Evolutionary conservation across 148 eudicot genomes (phyloP).

Genomic region (Silene latifolia): DNA sequence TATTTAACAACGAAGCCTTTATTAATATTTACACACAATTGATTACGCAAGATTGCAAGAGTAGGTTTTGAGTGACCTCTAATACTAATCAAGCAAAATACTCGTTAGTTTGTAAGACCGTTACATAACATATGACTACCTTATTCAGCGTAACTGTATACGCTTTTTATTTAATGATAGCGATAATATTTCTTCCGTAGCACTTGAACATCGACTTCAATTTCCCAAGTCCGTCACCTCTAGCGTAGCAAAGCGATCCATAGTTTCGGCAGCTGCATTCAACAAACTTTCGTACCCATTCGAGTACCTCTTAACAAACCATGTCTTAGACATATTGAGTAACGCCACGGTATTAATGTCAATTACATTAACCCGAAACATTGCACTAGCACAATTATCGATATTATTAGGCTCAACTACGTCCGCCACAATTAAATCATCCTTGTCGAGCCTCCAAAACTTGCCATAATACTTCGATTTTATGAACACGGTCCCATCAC

Average conservation of each 20-base stretch:
- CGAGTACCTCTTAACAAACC: not conserved
- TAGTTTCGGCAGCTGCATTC: not conserved
- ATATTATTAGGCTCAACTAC: not conserved
- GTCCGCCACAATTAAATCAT: not conserved
- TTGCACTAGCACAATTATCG: not conserved
- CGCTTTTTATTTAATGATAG: too few relatives aligned
- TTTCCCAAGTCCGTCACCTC: not conserved
- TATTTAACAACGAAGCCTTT: too few relatives aligned
- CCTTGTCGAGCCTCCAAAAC: slow-evolving; percentile 5
- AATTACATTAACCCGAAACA: not conserved
- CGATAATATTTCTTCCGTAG: not conserved
- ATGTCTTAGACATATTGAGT: not conserved
- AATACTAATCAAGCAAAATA: too few relatives aligned
- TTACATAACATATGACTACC: not conserved
- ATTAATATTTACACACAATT: too few relatives aligned
- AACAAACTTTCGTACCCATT: not conserved
- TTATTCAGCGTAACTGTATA: not conserved
- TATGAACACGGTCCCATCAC: not conserved
- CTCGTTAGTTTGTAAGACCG: not conserved
- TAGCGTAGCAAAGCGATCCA: not conserved
- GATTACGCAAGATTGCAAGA: not conserved
- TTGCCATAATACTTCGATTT: slow-evolving; percentile 1
- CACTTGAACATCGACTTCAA: not conserved
- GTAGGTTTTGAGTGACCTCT: not conserved
- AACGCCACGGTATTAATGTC: not conserved